Base-by-base conservation (phyloP, 192 early-diverging fungal species). In the Rhizophagus prolifer region DNA sequence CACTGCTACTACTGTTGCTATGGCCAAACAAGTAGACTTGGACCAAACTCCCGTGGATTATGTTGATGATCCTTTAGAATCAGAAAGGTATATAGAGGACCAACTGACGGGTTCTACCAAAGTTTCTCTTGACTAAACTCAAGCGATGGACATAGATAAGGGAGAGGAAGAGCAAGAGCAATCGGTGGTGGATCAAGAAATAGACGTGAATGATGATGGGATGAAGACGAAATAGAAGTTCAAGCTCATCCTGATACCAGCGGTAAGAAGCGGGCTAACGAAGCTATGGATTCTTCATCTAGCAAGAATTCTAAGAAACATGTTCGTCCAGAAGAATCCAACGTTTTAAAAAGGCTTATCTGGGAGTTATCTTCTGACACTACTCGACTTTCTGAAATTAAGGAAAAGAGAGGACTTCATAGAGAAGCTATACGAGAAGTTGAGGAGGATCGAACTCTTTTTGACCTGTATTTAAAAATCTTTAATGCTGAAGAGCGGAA, bases 351-450 rank as follows among this genome's bases (percentile, higher is more conserved):
- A 67, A 67, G 34, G 31, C 65, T 41, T 67, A 67, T 67, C n/a
- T n/a, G n/a, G 3, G 65, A 67, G 30, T 67, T 67, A 19, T 28
- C 19, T 31, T 44, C 44, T n/a, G 26, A 70, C 50, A 54, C 9
- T 30, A 31, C 69, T 23, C 69, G 46, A 70, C 6, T 70, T 50
- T 70, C 69, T 34, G 69, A 70, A 70, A 38, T 70, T 70, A 70
- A 54, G 47, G 69, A 70, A 70, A 70, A 38, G 46, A 28, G 34
- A 54, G 69, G 12, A 16, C 69, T 70, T n/a, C 38, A 70, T 44
- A 70, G 46, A 70, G 69, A 70, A 70, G 34, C 69, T 9, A 25
- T 50, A 70, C 19, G 26, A 50, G 36, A 38, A 66, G 28, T 31
- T 47, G 25, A 50, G 28, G 38, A 5, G 2, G 38, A 38, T 38